Percentiles rank a stretch among this genome's conserved stretches.
Evolutionary conservation across 2,329 filamentous ascomycete genomes (phyloP).

Genomic region (Apiospora malaysiana): DNA sequence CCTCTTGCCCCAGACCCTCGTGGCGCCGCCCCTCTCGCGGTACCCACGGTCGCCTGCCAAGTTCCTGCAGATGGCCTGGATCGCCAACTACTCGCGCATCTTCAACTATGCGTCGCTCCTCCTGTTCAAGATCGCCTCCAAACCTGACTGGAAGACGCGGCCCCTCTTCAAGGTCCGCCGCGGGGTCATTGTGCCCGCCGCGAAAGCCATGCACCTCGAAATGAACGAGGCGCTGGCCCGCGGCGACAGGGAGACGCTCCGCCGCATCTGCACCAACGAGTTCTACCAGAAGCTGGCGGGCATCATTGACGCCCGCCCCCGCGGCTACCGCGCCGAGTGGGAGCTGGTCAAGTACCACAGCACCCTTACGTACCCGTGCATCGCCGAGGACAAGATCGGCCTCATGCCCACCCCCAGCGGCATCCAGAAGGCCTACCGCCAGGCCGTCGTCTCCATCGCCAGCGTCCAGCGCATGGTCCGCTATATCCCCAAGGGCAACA

Average conservation of each 20-base stretch:
- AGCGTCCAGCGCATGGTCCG: constrained; percentile 61
- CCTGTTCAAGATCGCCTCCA: constrained; percentile 51
- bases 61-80: constrained; percentile 34
- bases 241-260: constrained; percentile 58
- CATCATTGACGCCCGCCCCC: constrained; percentile 58
- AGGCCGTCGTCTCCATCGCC: constrained; percentile 65
- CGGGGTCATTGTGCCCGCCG: constrained; percentile 54
- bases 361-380: constrained; percentile 47
- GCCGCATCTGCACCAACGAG: constrained; percentile 58
- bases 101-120: constrained; percentile 43
- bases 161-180: constrained; percentile 52
- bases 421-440: constrained; percentile 50
- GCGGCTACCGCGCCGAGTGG: constrained; percentile 55
- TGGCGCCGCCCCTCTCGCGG: constrained; percentile 37
- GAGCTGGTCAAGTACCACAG: constrained; percentile 58
- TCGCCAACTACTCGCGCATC: constrained; percentile 41
- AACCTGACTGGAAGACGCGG: constrained; percentile 48
- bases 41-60: constrained; percentile 34
- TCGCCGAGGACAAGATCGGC: constrained; percentile 62
- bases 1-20: constrained; percentile 31
- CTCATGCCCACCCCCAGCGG: constrained; percentile 51
- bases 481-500: constrained; percentile 49
- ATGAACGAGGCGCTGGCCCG: constrained; percentile 67
- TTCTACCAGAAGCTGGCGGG: constrained; percentile 58
- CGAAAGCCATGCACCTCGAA: constrained; percentile 63